phyloP scores from a whole-genome alignment of 345 rosid genomes.

The Schrenkiella parvula region DNA sequence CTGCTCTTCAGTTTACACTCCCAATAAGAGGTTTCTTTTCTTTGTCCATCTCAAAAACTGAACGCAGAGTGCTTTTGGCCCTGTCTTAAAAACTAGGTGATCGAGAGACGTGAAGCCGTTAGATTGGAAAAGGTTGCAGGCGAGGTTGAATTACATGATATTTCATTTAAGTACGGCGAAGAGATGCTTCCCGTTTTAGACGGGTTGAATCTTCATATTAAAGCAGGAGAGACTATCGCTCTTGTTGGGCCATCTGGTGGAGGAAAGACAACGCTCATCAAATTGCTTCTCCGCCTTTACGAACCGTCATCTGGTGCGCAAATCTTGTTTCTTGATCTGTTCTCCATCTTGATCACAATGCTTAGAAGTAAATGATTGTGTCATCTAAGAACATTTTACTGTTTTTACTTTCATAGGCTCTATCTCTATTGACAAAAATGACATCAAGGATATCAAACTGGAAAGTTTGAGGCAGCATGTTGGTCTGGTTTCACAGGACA shows the following conservation, averaged over 20 bases:
- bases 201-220: slow-evolving; percentile 66
- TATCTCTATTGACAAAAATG: slow-evolving; percentile 58
- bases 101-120: slow-evolving; percentile 57
- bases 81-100: slow-evolving; percentile 44
- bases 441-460: slow-evolving; percentile 54
- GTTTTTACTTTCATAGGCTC: slow-evolving; percentile 41
- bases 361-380: background rate
- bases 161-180: slow-evolving; percentile 68
- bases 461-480: slow-evolving; percentile 77
- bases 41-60: background rate
- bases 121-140: slow-evolving; percentile 56
- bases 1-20: background rate
- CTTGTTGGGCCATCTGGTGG: slow-evolving; percentile 96
- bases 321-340: background rate
- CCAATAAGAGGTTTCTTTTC: background rate
- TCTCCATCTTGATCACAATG: background rate
- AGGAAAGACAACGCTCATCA: slow-evolving; percentile 91
- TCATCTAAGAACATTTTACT: background rate
- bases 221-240: slow-evolving; percentile 93
- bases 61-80: slow-evolving; percentile 5
- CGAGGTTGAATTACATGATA: slow-evolving; percentile 60
- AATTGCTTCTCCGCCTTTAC: slow-evolving; percentile 91
- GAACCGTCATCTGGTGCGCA: slow-evolving; percentile 67
- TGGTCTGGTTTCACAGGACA: slow-evolving; percentile 94
- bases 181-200: slow-evolving; percentile 55